Evolutionary conservation across 1,139 yeast genomes (phyloP).

Genomic region (Tardiomyces digboiensis): DNA sequence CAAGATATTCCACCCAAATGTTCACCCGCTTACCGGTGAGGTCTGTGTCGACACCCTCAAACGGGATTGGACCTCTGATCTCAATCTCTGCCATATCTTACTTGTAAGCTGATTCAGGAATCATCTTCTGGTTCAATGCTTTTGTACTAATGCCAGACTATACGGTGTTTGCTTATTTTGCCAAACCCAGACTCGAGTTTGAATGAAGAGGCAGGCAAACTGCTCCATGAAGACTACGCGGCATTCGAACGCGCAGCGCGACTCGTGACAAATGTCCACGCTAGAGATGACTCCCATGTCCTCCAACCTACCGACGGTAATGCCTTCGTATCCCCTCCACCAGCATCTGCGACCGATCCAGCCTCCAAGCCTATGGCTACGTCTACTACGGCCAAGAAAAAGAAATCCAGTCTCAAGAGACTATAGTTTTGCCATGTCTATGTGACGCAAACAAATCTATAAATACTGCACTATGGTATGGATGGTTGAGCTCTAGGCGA

Average conservation of each 20-base stretch:
- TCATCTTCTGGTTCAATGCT: not conserved
- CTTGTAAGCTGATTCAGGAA: conserved; percentile 10
- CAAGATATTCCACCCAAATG: conserved; percentile 68
- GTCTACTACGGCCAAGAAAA: not conserved
- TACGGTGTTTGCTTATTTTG: conserved; percentile 25
- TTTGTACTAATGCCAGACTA: conserved; percentile 12
- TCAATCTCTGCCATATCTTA: conserved; percentile 20
- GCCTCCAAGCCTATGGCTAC: not conserved
- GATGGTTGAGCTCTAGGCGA: no score
- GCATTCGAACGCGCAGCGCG: conserved; percentile 21
- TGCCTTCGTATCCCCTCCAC: no score
- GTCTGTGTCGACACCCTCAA: conserved; percentile 81
- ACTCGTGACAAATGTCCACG: conserved; percentile 25
- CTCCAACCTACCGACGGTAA: no score
- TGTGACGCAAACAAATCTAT: not conserved
- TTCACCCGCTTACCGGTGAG: conserved; percentile 61
- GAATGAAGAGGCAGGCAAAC: conserved; percentile 27
- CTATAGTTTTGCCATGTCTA: no score
- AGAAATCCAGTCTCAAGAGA: not conserved
- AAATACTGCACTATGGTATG: not conserved
- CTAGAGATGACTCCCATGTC: conserved; percentile 5
- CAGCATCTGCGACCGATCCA: not conserved
- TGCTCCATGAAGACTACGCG: conserved; percentile 22
- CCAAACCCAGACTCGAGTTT: conserved; percentile 29
- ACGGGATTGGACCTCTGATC: conserved; percentile 67